Evolutionary conservation across 2,329 filamentous ascomycete species (phyloP).

Genomic region (Chrysosporium keratinophilum): DNA sequence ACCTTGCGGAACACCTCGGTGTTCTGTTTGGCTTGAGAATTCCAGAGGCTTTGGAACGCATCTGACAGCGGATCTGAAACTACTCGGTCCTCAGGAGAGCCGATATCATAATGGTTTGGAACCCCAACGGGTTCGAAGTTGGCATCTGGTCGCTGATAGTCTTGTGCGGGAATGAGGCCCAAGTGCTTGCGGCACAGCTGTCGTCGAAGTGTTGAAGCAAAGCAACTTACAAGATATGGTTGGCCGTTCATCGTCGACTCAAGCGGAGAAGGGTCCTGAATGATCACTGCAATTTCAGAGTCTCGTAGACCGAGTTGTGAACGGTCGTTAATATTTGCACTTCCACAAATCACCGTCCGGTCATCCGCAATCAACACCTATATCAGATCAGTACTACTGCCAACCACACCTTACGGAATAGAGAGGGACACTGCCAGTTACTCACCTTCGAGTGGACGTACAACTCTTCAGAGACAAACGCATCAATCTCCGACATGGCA

Average conservation of each 20-base stretch:
- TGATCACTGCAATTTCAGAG: constrained; percentile 79
- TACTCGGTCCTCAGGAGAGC: constrained; percentile 37
- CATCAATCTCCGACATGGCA: constrained; percentile 64
- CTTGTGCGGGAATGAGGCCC: constrained; percentile 65
- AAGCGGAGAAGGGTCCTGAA: constrained; percentile 64
- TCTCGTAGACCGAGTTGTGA: constrained; percentile 78
- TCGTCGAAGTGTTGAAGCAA: constrained; percentile 70
- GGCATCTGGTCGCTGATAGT: constrained; percentile 49
- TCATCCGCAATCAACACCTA: constrained; percentile 66
- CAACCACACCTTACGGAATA: constrained; percentile 37
- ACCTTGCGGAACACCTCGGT: constrained; percentile 51
- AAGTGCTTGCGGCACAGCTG: constrained; percentile 86
- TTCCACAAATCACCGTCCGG: constrained; percentile 69
- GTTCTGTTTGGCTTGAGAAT: constrained; percentile 48
- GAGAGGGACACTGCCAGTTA: constrained; percentile 16
- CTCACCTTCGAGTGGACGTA: constrained; percentile 77
- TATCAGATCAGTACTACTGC: constrained; percentile 27
- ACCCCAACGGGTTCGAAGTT: constrained; percentile 50
- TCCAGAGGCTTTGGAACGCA: constrained; percentile 48
- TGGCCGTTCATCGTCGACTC: constrained; percentile 63
- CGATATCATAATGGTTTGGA: constrained; percentile 47
- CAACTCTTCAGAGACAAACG: constrained; percentile 88
- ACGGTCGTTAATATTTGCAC: constrained; percentile 58
- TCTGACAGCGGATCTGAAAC: constrained; percentile 51
- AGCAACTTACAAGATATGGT: constrained; percentile 60